Evolutionary conservation across 176 grass and related monocot genomes (phyloP).

Genomic region (Chloris gayana): DNA sequence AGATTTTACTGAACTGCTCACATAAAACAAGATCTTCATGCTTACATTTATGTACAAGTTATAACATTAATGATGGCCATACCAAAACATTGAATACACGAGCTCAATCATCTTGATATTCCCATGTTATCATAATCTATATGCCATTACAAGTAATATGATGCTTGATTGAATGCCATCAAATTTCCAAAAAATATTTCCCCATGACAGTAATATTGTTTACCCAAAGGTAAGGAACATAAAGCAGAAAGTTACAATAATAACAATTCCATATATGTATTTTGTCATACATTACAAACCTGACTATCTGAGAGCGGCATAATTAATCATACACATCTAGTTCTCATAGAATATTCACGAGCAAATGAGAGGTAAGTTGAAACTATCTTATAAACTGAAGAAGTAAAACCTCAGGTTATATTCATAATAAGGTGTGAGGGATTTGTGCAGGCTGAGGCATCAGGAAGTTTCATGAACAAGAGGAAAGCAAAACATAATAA

Average conservation of each 20-base stretch:
- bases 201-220: not conserved
- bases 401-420: not conserved
- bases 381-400: conserved; percentile 5
- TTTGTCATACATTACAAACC: not conserved
- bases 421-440: conserved; percentile 2
- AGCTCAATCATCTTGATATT: conserved; percentile 14
- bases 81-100: not conserved
- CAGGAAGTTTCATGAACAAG: not conserved
- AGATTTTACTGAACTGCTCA: conserved; percentile 6
- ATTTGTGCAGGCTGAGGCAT: not conserved
- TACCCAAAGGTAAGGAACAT: conserved; percentile 7
- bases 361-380: not conserved
- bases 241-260: conserved; percentile 20
- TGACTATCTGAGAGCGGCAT: not conserved
- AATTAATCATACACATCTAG: not conserved
- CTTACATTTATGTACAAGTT: not conserved
- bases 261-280: not conserved
- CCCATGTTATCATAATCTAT: not conserved
- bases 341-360: not conserved
- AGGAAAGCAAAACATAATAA: not conserved
- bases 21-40: not conserved
- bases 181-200: not conserved
- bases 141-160: not conserved
- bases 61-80: not conserved
- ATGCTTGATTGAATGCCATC: not conserved